A percentile compares a stretch with the other conserved stretches of the same genome.
Conservation (phyloP, 2,329 filamentous ascomycete species). For the Stenocarpella maydis region DNA sequence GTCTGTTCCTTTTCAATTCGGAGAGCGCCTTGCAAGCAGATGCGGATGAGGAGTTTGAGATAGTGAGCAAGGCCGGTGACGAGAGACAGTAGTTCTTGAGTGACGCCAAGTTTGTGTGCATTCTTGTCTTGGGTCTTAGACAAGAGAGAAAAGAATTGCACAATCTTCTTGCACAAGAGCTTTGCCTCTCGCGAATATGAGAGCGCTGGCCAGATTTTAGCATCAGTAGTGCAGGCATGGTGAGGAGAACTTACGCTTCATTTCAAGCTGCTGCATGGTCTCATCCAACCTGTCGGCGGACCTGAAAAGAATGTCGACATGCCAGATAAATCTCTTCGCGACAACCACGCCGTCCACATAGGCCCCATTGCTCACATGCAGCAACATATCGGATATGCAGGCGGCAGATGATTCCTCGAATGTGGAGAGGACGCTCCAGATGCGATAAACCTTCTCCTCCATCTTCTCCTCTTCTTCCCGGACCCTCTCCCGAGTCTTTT, state of each 20-base stretch:
- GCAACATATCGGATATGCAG: constrained; percentile 98
- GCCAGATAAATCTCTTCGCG: constrained; percentile 94
- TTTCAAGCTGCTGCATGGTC: constrained; percentile 71
- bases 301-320: constrained; percentile 91
- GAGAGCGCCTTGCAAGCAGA: constrained; percentile 91
- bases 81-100: constrained; percentile 95
- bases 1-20: constrained; percentile 87
- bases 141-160: constrained; percentile 94
- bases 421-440: constrained; percentile 96
- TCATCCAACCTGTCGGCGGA: constrained; percentile 86
- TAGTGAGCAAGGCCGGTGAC: constrained; percentile 97
- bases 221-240: constrained; percentile 35
- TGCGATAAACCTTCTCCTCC: constrained; percentile 97
- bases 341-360: constrained; percentile 95
- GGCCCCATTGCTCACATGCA: constrained; percentile 97
- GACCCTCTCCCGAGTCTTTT: constrained; percentile 76
- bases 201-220: constrained; percentile 65
- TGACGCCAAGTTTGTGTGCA: constrained; percentile 91
- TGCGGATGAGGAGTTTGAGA: constrained; percentile 94
- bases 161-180: constrained; percentile 98
- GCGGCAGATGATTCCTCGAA: constrained; percentile 98
- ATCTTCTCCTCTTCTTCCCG: constrained; percentile 89
- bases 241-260: constrained; percentile 72
- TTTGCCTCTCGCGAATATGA: constrained; percentile 97
- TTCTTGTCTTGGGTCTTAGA: constrained; percentile 94